Evolutionary conservation across 2,329 filamentous ascomycete species (phyloP).

Genomic region (Rhexocercosporidium sp.): DNA sequence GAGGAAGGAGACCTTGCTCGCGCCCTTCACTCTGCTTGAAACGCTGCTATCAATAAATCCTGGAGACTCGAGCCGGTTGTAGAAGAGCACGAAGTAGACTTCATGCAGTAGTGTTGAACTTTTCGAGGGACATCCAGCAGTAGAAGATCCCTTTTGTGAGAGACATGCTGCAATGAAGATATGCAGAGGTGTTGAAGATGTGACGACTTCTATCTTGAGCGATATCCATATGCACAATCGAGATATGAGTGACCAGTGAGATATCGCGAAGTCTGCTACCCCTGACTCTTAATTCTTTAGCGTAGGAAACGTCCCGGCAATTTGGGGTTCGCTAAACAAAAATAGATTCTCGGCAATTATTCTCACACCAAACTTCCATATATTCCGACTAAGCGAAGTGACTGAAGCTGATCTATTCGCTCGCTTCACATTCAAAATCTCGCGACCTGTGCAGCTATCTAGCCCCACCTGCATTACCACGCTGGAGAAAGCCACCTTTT

Average conservation of each 20-base stretch:
- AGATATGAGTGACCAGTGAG: background rate
- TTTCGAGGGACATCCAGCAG: background rate
- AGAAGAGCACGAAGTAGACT: background rate
- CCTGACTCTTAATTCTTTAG: background rate
- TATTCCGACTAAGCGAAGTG: background rate
- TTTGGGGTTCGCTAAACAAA: conserved; percentile 8
- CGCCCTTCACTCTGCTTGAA: background rate
- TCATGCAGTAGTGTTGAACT: background rate
- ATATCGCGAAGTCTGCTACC: background rate
- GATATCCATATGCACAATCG: conserved; percentile 1
- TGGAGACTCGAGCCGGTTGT: background rate
- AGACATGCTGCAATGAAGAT: background rate
- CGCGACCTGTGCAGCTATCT: background rate
- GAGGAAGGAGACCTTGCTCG: background rate
- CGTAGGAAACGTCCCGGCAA: background rate
- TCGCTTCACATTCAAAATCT: background rate
- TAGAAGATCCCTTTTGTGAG: background rate
- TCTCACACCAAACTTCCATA: background rate
- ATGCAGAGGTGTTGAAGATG: background rate
- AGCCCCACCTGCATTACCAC: background rate
- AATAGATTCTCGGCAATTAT: conserved; percentile 14
- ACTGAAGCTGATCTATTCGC: background rate
- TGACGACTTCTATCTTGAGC: conserved; percentile 8
- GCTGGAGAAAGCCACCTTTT: conserved; percentile 14
- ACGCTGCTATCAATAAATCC: background rate